phyloP scores from a whole-genome alignment of 495 filamentous ascomycete genomes.

The Viridothelium virens region DNA sequence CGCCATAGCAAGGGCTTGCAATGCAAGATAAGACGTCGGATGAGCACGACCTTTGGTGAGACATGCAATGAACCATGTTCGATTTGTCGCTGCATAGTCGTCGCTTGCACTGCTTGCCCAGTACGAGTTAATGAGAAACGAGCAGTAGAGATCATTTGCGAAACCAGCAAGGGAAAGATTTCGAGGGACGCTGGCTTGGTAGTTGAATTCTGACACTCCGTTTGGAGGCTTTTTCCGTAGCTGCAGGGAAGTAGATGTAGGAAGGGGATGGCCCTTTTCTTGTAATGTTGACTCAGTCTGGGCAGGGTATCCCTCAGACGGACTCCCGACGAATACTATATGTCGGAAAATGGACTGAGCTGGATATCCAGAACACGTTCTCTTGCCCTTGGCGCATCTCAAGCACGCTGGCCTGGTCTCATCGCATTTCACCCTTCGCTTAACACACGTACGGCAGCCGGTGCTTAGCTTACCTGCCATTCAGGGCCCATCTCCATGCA shows the following conservation, averaged over 20 bases:
- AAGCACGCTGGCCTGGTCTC: conserved; percentile 2
- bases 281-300: background rate
- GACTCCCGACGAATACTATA: background rate
- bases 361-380: background rate
- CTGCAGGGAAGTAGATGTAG: background rate
- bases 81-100: background rate
- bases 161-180: background rate
- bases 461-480: conserved; percentile 8
- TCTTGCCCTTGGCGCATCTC: background rate
- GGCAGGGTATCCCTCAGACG: background rate
- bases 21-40: conserved; percentile 1
- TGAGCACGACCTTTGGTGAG: background rate
- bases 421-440: conserved; percentile 1
- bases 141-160: background rate
- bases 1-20: background rate
- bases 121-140: conserved; percentile 1
- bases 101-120: background rate
- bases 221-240: background rate
- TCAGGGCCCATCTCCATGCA: background rate
- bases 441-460: conserved; percentile 1
- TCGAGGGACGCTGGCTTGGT: background rate
- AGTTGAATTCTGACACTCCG: background rate
- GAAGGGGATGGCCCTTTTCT: background rate
- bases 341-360: background rate
- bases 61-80: background rate